Base-by-base conservation (phyloP, 305 asterid genomes). In the Euphrasia arctica region DNA sequence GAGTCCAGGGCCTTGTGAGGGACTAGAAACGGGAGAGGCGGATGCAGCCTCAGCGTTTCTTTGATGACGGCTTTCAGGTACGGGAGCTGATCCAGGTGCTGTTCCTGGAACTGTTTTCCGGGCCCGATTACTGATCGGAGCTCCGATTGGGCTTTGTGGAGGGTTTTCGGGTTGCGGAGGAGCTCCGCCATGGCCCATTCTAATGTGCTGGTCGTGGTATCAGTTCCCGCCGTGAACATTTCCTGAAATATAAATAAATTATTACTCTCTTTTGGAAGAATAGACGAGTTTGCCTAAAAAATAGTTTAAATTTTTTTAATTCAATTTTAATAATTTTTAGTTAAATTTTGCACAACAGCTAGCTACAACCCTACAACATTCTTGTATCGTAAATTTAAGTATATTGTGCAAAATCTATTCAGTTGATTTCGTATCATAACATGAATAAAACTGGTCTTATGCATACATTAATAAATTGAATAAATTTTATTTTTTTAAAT, bases 131-230 rank as follows among this genome's bases (percentile, higher is more conserved):
- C 62, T 27, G 68, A 25, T 66, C 91, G 50, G 0, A 85, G 69
- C 75, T 49, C 54, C 18, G 22, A 3, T 49, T 49, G 22, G 9
- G 54, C 54, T 4, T 6, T 14, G 9, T 15, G 42, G 18, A 85
- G 89, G 9, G 61, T 55, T 29, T 42, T 43, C 3, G 86, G 89
- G 72, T 78, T 73, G 68, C 41, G 86, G 55, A 88, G 88, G 65
- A 88, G 91, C 77, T 88, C 96, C n/a, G 87, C 74, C 96, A 85
- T 88, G 2, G 91, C 94, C 94, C 94, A 88, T 70, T 88, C 96
- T 32, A 88, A 71, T 0, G 91, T 85, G 71, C 96, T 85, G 0
- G 94, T 82, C 50, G 89, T 88, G 7, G 96, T 88, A 25, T 88
- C 96, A 0, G 89, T 85, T 5, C 96, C 94, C 0, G 94, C 94